A percentile compares a stretch with the other conserved stretches of the same genome.
Conservation (phyloP, 768 basidiomycete genomes). For the Leccinum broughii region DNA sequence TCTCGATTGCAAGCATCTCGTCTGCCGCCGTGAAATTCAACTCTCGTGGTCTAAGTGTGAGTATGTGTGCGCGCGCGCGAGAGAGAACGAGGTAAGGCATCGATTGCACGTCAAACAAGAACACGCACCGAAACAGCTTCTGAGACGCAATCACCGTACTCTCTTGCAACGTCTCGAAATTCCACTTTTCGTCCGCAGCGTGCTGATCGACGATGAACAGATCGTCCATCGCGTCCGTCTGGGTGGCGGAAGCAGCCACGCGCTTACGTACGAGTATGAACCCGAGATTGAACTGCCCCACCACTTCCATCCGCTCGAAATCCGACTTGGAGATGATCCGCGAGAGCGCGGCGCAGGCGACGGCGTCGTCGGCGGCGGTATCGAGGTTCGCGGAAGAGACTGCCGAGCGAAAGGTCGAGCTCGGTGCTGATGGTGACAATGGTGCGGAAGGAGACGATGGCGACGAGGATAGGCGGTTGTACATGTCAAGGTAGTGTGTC, state of each 20-base stretch:
- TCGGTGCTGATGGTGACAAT: neutral
- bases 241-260: neutral
- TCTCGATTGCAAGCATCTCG: conserved; percentile 84
- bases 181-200: conserved; percentile 97
- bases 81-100: neutral
- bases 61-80: too few relatives aligned
- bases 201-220: conserved; percentile 97
- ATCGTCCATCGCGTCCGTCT: conserved; percentile 61
- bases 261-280: conserved; percentile 85
- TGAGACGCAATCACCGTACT: conserved; percentile 91
- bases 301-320: conserved; percentile 77
- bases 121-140: conserved; percentile 68
- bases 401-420: conserved; percentile 23
- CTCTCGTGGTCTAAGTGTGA: conserved; percentile 57
- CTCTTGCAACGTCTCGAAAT: conserved; percentile 91
- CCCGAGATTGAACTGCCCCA: conserved; percentile 96
- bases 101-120: neutral
- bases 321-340: conserved; percentile 87
- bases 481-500: conserved; percentile 23
- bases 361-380: conserved; percentile 50
- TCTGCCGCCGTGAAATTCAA: conserved; percentile 89
- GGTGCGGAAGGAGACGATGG: neutral
- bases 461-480: conserved; percentile 6
- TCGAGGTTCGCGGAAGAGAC: conserved; percentile 32
- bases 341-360: conserved; percentile 67